phyloP scores from a whole-genome alignment of 768 basidiomycete genomes.

The Rhizopogon rudus region DNA sequence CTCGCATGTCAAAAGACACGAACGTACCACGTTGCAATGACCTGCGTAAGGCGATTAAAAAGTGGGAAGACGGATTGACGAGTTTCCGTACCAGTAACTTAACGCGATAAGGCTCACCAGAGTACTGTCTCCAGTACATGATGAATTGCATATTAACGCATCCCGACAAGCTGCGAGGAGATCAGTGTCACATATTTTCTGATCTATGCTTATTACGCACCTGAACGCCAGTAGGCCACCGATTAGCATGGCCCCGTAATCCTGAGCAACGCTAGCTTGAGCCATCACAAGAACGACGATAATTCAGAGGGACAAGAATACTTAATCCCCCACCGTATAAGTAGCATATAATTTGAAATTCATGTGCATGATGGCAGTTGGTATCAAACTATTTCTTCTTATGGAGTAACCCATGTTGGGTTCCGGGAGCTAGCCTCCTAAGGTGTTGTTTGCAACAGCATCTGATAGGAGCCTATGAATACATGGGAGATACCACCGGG shows the following conservation, averaged over 20 bases:
- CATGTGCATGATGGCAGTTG: neutral
- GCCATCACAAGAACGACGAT: slow-evolving; percentile 2
- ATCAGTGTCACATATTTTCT: neutral
- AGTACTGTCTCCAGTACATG: slow-evolving; percentile 15
- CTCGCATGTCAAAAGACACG: neutral
- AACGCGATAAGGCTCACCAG: slow-evolving; percentile 10
- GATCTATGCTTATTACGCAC: slow-evolving; percentile 1
- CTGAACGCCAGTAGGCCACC: slow-evolving; percentile 18
- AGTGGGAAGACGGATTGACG: too few species aligned
- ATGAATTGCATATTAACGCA: slow-evolving; percentile 21
- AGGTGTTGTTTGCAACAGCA: neutral
- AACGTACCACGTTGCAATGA: slow-evolving; percentile 14
- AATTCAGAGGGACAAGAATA: too few species aligned
- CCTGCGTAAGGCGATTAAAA: slow-evolving; percentile 5
- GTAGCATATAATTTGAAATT: neutral
- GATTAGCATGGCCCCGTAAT: slow-evolving; percentile 16
- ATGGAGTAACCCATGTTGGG: too few species aligned
- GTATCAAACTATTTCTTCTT: neutral
- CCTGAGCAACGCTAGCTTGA: neutral
- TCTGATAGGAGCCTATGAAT: neutral
- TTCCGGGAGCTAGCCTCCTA: neutral
- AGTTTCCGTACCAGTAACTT: slow-evolving; percentile 12
- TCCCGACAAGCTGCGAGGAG: slow-evolving; percentile 16
- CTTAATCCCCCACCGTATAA: neutral
- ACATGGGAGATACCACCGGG: too few species aligned